Conservation (phyloP, 768 basidiomycete species). For the Pleurotus eryngii region DNA sequence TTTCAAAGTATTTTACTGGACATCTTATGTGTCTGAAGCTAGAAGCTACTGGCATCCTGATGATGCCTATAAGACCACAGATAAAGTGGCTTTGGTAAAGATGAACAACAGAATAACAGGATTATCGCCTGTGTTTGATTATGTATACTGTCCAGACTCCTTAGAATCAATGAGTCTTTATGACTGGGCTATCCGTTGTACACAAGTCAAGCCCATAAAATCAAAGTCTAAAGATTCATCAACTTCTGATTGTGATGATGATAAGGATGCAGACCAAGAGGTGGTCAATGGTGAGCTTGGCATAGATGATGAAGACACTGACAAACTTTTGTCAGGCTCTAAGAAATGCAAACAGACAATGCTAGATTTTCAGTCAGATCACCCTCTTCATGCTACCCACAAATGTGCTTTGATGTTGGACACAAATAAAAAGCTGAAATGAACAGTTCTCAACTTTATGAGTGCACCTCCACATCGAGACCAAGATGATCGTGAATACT, state of each 20-base stretch:
- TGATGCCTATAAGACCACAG: conserved; percentile 6
- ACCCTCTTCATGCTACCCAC: conserved; percentile 11
- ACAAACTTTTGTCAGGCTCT: no score
- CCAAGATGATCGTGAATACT: conserved; percentile 27
- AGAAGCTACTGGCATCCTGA: conserved; percentile 7
- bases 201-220: not conserved
- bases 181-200: conserved; percentile 14
- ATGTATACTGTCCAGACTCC: conserved; percentile 10
- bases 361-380: not conserved
- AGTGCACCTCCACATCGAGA: conserved; percentile 26
- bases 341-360: no score
- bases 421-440: not conserved
- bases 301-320: no score
- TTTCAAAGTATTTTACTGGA: conserved; percentile 8
- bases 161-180: conserved; percentile 12
- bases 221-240: not conserved
- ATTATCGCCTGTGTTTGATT: conserved; percentile 15
- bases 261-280: not conserved
- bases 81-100: conserved; percentile 19
- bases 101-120: conserved; percentile 14
- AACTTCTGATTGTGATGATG: not conserved
- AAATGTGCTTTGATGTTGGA: not conserved
- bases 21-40: conserved; percentile 15
- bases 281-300: not conserved
- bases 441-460: conserved; percentile 25